Evolutionary conservation across 345 rosid genomes (phyloP), one percentile per base, ranked within the genome.

Genomic region (Draba incana): DNA sequence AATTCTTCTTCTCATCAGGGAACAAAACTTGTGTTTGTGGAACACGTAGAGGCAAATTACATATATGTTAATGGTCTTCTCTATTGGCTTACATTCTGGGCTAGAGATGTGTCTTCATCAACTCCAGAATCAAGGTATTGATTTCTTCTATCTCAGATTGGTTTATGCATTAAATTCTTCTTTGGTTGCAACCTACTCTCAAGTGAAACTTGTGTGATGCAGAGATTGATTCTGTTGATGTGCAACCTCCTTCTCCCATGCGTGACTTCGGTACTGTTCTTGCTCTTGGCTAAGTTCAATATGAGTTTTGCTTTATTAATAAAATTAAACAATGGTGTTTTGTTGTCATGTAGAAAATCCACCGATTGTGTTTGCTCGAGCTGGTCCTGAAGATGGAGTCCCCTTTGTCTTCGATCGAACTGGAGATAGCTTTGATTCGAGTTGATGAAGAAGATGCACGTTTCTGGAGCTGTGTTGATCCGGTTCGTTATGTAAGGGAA

Each of bases 81-180:
- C 31, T 43, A 16, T 8, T 53, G 62, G 43, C 1, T 66, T 31
- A 41, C 70, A 2, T 53, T 53, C 42, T 53, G 70, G 60, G 70
- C 62, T 53, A 20, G 2, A 10, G 70, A 66, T 16, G 43, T 16
- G 70, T 13, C 35, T 13, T 30, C 70, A 38, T 2, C 30, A 2
- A 3, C 2, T 62, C 31, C 44, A 10, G 30, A 27, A 7, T 2
- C 30, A 62, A 62, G 50, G 59, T 31, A 31, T 6, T 54, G 24
- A 1, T 54, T 33, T 14, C 6, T 11, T 25, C 6, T 11, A 11
- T 25, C 55, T 50, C 10, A 20, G 2, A 50, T 50, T 50, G 31
- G 14, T 24, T 49, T 24, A 20, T 13, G 7, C 47, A 13, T 43
- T 14, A 14, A 1, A 7, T 20, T 20, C 20, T 25, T 6, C 14